Percentiles rank a stretch among this genome's conserved stretches.
Evolutionary conservation across 2,329 filamentous ascomycete species (phyloP).

Genomic region (Paecilomyces variotii): DNA sequence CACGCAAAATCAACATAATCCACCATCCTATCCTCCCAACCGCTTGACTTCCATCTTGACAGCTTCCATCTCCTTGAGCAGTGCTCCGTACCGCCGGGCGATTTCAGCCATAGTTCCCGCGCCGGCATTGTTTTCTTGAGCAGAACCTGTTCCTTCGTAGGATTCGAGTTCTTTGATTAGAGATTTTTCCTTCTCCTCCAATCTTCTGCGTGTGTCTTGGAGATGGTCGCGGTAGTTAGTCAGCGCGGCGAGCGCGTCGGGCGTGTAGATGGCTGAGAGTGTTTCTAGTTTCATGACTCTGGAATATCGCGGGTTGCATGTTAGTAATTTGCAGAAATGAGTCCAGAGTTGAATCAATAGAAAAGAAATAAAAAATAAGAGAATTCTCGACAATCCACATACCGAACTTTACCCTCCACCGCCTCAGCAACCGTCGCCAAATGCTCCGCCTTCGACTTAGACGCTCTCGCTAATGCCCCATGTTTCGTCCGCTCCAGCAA

Average conservation of each 20-base stretch:
- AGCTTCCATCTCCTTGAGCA: constrained; percentile 30
- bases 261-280: constrained; percentile 29
- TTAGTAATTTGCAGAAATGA: not conserved
- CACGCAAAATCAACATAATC: not conserved
- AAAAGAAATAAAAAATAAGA: constrained; percentile 1
- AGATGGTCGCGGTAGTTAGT: constrained; percentile 26
- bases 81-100: constrained; percentile 28
- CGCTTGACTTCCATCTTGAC: constrained; percentile 28
- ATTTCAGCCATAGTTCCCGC: constrained; percentile 26
- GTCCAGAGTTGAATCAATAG: not conserved
- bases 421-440: constrained; percentile 29
- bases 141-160: constrained; percentile 23
- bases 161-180: constrained; percentile 24
- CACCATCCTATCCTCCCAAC: constrained; percentile 10
- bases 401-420: constrained; percentile 31
- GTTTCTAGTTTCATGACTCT: constrained; percentile 31
- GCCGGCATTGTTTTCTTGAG: not conserved
- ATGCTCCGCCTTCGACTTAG: constrained; percentile 32
- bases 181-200: constrained; percentile 22
- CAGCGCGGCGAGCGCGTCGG: constrained; percentile 27
- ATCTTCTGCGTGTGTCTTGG: constrained; percentile 14
- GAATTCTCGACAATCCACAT: constrained; percentile 7
- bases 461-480: constrained; percentile 26
- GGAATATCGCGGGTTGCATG: not conserved
- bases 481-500: constrained; percentile 34